Evolutionary conservation across 2,329 filamentous ascomycete species (phyloP), one percentile per base, ranked within the genome.

Genomic region (Aspergillus sojae): DNA sequence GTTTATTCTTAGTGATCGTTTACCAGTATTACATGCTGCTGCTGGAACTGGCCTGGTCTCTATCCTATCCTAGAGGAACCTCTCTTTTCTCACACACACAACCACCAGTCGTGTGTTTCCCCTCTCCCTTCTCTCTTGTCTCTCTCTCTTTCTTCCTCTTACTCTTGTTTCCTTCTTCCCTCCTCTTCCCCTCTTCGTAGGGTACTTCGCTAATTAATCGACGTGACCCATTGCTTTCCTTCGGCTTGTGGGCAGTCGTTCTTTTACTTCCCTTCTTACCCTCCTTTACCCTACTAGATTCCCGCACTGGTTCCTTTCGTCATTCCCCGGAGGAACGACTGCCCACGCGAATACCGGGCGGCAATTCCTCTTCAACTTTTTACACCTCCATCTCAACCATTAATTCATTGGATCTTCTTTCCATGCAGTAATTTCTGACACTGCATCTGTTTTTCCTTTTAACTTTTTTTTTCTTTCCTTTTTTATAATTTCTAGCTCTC

Each of bases 321-420:
- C 74, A 72, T 77, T 77, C 77, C 77, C 77, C 70, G 77, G 77
- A 70, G 78, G 77, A 79, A 78, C 76, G 72, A 74, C 74, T 72
- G 74, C 73, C 71, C 73, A 70, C 69, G 69, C 66, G 60, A 64
- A 61, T 62, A 56, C 54, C 64, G 64, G 64, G 67, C 68, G 67
- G 68, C 65, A 67, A 61, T 68, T 60, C 61, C 65, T 59, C 60
- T 28, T 28, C 48, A 58, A 54, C 58, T 63, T 61, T 56, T 57
- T 23, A 53, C 19, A 9, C 36, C 21, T 60, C 48, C 16, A 36
- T 34, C 57, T 46, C 32, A 59, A 52, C 43, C 26, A 41, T 50
- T 58, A 45, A 45, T 58, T 50, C 11, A 26, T 58, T 36, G 16
- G 39, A 32, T 30, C 14, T 48, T 58, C 34, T 32, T 23, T 43